Evolutionary conservation across 495 filamentous ascomycete genomes (phyloP), one percentile per base, ranked within the genome.

Genomic region (Aspergillus affinis): DNA sequence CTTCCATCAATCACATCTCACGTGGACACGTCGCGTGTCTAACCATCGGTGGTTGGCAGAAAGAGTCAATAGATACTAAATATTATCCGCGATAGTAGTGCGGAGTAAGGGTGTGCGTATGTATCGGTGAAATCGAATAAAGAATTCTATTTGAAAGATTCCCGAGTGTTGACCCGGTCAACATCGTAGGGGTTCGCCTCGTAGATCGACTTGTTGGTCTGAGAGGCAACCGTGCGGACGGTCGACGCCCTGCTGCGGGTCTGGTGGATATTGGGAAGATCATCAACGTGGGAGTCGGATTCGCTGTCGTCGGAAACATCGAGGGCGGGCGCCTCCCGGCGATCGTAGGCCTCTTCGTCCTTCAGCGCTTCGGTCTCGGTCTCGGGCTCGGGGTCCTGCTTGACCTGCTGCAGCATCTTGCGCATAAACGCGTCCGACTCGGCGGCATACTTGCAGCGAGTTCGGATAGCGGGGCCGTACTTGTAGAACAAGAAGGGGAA

Each of bases 401-500:
- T 55, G 13, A 55, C 55, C 53, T 73, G 68, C 44, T 74, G 67
- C 64, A 71, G 64, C 63, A 78, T 72, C 61, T 75, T 77, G 59
- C 75, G 76, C 71, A 78, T 77, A 61, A 80, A 80, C 3, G 74
- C 75, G 7, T 76, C 74, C 3, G 77, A 80, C 66, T 79, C 68
- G 46, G 86, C 83, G 26, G 91, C 86, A 68, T 85, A 96, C 78
- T 88, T 89, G 82, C 91, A 94, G 54, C 78, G 79, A 57, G 74
- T 74, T 7, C 91, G 81, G 61, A 95, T 89, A 17, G 65, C 48
- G 0, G 70, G 69, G 45, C 90, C 91, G 70, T 91, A 94, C 64
- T 84, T 85, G 73, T 89, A 90, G 75, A 94, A 90, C 45, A 95
- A 71, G 75, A 89, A 88, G 10, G 90, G 90, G 71, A 91, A 90